Evolutionary conservation across 2,329 filamentous ascomycete genomes (phyloP), one percentile per base, ranked within the genome.

Genomic region (Dactylellina drechsleri): DNA sequence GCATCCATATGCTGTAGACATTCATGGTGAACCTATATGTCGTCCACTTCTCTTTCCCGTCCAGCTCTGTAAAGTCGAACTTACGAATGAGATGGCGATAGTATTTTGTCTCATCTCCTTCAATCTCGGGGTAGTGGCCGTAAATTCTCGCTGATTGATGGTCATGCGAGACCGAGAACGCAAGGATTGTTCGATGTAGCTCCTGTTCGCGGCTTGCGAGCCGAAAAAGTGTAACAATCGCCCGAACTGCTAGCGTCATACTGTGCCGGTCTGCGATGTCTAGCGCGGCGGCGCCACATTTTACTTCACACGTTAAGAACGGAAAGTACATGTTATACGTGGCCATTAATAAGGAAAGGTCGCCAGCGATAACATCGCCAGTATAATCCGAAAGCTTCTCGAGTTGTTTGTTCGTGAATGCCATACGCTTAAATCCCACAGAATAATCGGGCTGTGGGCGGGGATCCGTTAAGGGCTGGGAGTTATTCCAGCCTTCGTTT

Each of bases 231-330:
- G 84, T 81, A 16, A 82, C 74, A 77, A 83, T 75, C 23, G 83
- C n/a, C 59, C 82, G 80, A 47, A 82, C 80, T 0, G 83, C 83
- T 18, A 84, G 66, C 2, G 81, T 82, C 81, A 82, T 83, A 76
- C 81, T 84, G 41, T 84, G 81, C 56, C 81, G 79, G 70, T 83
- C 82, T 1, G 82, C 82, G 12, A 82, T 64, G 58, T 83, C 79
- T 4, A 84, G 82, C 0, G 77, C 80, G 23, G 76, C 79, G 28
- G 79, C 78, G 50, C 83, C 81, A 71, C 82, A 84, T 78, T 85
- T 85, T 0, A 85, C 83, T 77, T 86, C 83, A 77, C 82, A 84
- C 0, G 83, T 82, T 0, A 86, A 79, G n/a, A n/a, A n/a, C n/a
- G n/a, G n/a, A n/a, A n/a, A n/a, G n/a, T n/a, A n/a, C n/a, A n/a